Percentiles rank a stretch among this genome's conserved stretches.
These are phyloP conservation scores for Cymbidium sinense DNA, from an alignment of 106 monocot genomes.

Conservation along the genomic window DNA sequence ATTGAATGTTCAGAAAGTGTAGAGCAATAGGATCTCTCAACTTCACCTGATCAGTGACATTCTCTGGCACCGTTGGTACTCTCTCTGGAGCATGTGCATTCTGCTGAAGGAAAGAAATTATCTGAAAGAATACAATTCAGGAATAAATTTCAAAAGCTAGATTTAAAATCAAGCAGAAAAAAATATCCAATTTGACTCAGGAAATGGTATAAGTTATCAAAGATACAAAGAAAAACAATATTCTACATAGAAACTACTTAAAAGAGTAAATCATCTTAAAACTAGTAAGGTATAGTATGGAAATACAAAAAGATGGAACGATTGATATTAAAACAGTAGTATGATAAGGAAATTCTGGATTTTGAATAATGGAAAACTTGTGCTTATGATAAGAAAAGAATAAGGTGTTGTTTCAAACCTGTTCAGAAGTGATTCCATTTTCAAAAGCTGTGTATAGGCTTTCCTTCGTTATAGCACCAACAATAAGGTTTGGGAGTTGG, in stretches of 20 bases:
- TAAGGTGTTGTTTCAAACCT: constrained; percentile 30
- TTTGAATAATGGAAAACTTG: background rate
- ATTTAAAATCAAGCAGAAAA: background rate
- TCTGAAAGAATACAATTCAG: constrained; percentile 41
- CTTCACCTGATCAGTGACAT: constrained; percentile 98
- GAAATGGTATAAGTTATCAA: background rate
- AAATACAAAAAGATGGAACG: too few relatives aligned
- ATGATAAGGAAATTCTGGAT: background rate
- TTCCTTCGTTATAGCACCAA: constrained; percentile 92
- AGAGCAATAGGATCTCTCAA: background rate
- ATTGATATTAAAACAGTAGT: background rate
- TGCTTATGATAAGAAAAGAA: background rate
- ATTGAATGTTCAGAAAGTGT: too few relatives aligned
- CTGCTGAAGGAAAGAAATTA: constrained; percentile 93
- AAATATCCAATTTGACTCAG: background rate
- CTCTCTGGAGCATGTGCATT: constrained; percentile 96
- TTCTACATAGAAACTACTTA: too few relatives aligned
- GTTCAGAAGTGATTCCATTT: constrained; percentile 85
- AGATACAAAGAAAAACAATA: background rate
- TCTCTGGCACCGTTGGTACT: constrained; percentile 83
- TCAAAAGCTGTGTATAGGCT: constrained; percentile 97
- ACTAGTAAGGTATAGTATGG: too few relatives aligned
- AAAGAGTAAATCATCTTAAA: too few relatives aligned
- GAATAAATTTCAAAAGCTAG: constrained; percentile 6
- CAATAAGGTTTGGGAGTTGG: constrained; percentile 94